Evolutionary conservation across 1,284 basidiomycete genomes (phyloP), one percentile per base, ranked within the genome.

Genomic region (Sporisorium reilianum): DNA sequence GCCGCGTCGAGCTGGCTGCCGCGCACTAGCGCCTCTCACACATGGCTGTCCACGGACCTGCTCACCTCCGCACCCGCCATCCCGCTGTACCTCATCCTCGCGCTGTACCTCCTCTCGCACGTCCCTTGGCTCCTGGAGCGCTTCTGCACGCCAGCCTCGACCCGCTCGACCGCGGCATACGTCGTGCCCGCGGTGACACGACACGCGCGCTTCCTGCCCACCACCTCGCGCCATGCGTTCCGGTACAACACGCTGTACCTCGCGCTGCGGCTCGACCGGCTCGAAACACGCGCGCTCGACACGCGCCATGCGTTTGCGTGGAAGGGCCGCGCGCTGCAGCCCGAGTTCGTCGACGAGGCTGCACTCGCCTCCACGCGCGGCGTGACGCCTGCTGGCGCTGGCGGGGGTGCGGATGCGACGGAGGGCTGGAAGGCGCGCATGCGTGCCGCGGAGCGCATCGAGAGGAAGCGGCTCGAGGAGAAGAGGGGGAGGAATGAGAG

Each of bases 231-330:
- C 3, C 90, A 91, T 80, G 84, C 87, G 0, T 92, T 92, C 82
- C 87, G 86, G 10, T 92, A 92, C 80, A 88, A 89, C 0, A 89
- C 90, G 0, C 85, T 92, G 26, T 89, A 88, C 34, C 77, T 92
- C 16, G 86, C 90, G 11, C 80, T 91, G 32, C 89, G 90, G 4
- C 84, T 93, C 14, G 86, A 88, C 56, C 86, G 87, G 0, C 85
- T 93, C 10, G 91, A 92, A 77, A 61, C 74, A 2, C 85, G 86
- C 22, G 46, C 66, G 2, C 85, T 91, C 7, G 88, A 92, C 73
- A 83, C 90, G 3, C 85, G 67, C 0, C 87, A 88, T 23, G 65
- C 70, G 26, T 70, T 72, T 23, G 45, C 65, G 1, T 87, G 86
- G 85, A 72, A 56, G 46, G 67, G 67, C 12, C 10, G 40, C 2